Percentiles rank a stretch among this genome's conserved stretches.
These are phyloP conservation scores for Gleditsia sinensis DNA, from an alignment of 306 rosid species.

Conservation along the genomic window DNA sequence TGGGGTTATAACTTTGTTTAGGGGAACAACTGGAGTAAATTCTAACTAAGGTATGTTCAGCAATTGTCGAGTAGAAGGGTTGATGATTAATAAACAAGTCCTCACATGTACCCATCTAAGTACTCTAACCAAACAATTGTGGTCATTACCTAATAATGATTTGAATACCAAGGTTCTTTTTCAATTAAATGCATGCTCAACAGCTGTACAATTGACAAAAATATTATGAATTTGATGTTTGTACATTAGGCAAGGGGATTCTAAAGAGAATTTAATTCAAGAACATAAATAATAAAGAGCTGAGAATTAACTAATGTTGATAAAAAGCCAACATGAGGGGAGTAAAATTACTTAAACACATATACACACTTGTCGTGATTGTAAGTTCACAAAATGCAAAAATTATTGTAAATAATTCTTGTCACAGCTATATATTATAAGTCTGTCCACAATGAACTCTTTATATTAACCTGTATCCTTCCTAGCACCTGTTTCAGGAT, in stretches of 20 bases:
- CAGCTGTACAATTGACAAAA: conserved; percentile 16
- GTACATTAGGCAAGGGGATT: no score
- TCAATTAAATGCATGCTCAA: background rate
- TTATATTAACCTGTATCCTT: no score
- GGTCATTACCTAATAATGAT: background rate
- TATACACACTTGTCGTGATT: background rate
- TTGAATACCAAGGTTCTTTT: background rate
- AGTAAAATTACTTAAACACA: no score
- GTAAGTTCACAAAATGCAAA: background rate
- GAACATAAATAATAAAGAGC: conserved; percentile 10
- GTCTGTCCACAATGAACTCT: background rate
- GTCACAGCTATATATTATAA: background rate
- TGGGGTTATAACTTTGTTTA: background rate
- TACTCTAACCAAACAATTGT: conserved; percentile 10
- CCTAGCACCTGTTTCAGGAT: background rate
- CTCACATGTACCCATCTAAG: conserved; percentile 8
- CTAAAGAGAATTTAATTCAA: no score
- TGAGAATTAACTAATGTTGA: background rate
- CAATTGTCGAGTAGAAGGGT: background rate
- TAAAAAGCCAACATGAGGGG: background rate
- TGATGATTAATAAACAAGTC: conserved; percentile 6
- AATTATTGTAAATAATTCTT: background rate
- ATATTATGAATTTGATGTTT: background rate
- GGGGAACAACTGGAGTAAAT: background rate
- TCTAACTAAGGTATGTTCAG: background rate